Conservation (phyloP, 495 filamentous ascomycete species). For the Hyaloscypha hepaticicola region DNA sequence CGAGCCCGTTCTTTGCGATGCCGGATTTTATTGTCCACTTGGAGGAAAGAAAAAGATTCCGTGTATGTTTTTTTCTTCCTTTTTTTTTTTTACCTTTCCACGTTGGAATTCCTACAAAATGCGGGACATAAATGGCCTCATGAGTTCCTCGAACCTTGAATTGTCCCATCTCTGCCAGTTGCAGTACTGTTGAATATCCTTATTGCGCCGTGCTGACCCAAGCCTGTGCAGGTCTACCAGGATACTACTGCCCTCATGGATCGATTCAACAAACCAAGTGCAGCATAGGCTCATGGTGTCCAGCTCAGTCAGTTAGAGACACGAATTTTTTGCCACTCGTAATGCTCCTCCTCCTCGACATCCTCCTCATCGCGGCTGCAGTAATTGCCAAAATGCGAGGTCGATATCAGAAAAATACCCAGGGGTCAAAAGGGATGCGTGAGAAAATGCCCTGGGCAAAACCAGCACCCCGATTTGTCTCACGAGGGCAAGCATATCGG, state of each 20-base stretch:
- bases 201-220: neutral
- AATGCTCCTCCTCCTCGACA: constrained; percentile 43
- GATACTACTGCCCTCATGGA: constrained; percentile 46
- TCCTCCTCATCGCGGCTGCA: constrained; percentile 36
- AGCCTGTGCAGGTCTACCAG: constrained; percentile 30
- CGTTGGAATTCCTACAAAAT: too few species aligned
- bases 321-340: constrained; percentile 41
- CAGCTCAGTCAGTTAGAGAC: constrained; percentile 36
- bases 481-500: constrained; percentile 28
- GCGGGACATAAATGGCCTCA: too few species aligned
- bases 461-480: neutral
- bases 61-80: constrained; percentile 25
- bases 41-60: constrained; percentile 35
- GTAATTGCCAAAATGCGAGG: constrained; percentile 33
- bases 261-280: constrained; percentile 43
- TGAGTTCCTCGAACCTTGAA: too few species aligned
- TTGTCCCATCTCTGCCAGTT: too few species aligned
- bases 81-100: too few species aligned
- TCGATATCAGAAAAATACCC: constrained; percentile 21
- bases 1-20: constrained; percentile 46
- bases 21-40: constrained; percentile 45
- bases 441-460: neutral
- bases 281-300: constrained; percentile 41
- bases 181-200: neutral
- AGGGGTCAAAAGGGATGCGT: neutral